A percentile compares a stretch with the other conserved stretches of the same genome.
phyloP scores from a whole-genome alignment of 2,329 filamentous ascomycete species.

The Colletotrichum sp. region DNA sequence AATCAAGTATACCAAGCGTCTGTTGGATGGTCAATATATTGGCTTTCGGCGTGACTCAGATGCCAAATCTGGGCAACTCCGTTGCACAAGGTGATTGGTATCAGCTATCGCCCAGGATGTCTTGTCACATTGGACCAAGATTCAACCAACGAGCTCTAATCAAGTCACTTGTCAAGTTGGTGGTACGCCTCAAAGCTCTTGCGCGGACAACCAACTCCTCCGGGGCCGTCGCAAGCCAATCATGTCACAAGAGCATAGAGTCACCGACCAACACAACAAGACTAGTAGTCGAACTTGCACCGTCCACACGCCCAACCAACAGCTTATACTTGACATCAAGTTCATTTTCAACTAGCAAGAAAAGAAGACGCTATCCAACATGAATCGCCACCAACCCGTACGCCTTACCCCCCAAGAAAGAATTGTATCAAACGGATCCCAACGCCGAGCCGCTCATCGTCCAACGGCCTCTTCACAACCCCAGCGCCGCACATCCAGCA shows the following conservation, averaged over 20 bases:
- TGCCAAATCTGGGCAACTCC: accelerated
- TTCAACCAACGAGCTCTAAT: background rate
- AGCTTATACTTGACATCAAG: background rate
- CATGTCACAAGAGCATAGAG: background rate
- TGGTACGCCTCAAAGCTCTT: background rate
- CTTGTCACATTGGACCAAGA: background rate
- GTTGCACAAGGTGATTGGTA: too few species aligned
- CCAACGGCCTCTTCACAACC: conserved; percentile 21
- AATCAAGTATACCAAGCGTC: too few species aligned
- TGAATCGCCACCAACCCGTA: background rate
- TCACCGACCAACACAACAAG: background rate
- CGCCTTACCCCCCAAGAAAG: background rate
- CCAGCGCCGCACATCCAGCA: conserved; percentile 38
- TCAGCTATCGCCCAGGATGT: too few species aligned
- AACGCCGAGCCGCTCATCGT: background rate
- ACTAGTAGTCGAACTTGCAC: background rate
- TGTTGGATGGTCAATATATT: background rate
- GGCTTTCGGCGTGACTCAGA: background rate
- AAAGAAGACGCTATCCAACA: background rate
- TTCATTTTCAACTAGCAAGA: background rate
- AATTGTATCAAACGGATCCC: background rate
- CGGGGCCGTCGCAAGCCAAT: background rate
- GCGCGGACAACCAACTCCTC: background rate
- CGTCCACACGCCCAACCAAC: background rate
- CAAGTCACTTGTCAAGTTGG: background rate